Evolutionary conservation across 306 rosid species (phyloP), one percentile per base, ranked within the genome.

Genomic region (Rosa multiflora): DNA sequence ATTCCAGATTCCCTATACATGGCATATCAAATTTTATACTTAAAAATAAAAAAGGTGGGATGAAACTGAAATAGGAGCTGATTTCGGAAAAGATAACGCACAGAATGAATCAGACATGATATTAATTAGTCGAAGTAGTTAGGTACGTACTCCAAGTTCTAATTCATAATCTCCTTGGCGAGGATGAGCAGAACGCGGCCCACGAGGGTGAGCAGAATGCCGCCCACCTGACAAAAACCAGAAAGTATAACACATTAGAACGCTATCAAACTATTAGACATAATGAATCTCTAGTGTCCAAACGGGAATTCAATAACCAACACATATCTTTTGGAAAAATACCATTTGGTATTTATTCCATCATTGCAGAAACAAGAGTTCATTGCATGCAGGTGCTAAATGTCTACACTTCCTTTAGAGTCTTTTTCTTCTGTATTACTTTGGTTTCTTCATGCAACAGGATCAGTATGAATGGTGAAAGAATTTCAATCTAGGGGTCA

Each of bases 101-200:
- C 42, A 67, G 59, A 74, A 75, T 72, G 75, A 76, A 5, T 69
- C 58, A 56, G 78, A 61, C 69, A 74, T 66, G 80, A 82, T 40
- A 78, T 69, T 51, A 77, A 79, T 78, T 71, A 74, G 83, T 79
- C 64, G 40, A 59, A 29, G 42, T 70, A 76, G 76, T 86, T 55
- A 86, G 85, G 81, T 73, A 83, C 86, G 72, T 93, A 95, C 99
- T 87, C 87, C 94, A 78, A 91, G 83, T 85, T 87, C 85, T 81
- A 91, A 88, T 52, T 88, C 93, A 79, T 87, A 83, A 78, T 85
- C 86, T 69, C 83, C 92, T 82, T 81, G 85, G 86, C 66, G 86
- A 83, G 90, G 84, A 76, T 83, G 70, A 76, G 76, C 81, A 84
- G 97, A 88, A 79, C 79, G 83, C 82, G 87, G 84, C 75, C 89